Percentiles rank a stretch among this genome's conserved stretches.
phyloP scores from a whole-genome alignment of 345 rosid genomes.

The Kernera saxatilis region DNA sequence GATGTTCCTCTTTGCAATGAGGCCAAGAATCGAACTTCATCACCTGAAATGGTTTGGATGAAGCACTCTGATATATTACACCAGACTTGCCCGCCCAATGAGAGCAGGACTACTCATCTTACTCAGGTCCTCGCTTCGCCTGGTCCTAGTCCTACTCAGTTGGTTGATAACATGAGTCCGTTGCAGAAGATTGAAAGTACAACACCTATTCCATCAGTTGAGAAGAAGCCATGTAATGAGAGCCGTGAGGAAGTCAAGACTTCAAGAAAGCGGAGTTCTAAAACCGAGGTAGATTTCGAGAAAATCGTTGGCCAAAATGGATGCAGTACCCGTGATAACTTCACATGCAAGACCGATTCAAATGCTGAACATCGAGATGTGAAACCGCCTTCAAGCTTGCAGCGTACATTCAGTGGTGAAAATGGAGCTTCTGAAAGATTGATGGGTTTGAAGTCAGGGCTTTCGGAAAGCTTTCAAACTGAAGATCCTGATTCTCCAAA shows the following conservation, averaged over 20 bases:
- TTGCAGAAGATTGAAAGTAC: constrained; percentile 14
- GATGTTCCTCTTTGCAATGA: constrained; percentile 19
- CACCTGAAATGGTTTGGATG: constrained; percentile 41
- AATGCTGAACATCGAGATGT: constrained; percentile 28
- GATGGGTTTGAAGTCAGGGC: constrained; percentile 27
- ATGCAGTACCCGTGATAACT: constrained; percentile 7
- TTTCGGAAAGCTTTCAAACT: constrained; percentile 32
- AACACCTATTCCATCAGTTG: constrained; percentile 24
- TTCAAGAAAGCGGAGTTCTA: constrained; percentile 23
- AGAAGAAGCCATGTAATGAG: constrained; percentile 25
- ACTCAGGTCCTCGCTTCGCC: constrained; percentile 37
- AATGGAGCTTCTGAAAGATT: constrained; percentile 24
- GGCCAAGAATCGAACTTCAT: constrained; percentile 23
- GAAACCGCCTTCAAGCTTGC: constrained; percentile 30
- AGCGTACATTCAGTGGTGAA: constrained; percentile 13
- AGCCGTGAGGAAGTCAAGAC: constrained; percentile 24
- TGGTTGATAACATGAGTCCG: background rate
- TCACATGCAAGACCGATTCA: constrained; percentile 30
- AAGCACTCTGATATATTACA: constrained; percentile 48
- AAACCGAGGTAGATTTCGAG: constrained; percentile 17
- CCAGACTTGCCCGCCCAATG: constrained; percentile 35
- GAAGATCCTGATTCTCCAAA: constrained; percentile 35
- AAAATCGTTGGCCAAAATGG: constrained; percentile 22
- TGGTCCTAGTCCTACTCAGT: background rate
- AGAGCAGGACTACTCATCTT: constrained; percentile 35